Evolutionary conservation across 768 basidiomycete species (phyloP).

Genomic region (Macrolepiota dolichaula): DNA sequence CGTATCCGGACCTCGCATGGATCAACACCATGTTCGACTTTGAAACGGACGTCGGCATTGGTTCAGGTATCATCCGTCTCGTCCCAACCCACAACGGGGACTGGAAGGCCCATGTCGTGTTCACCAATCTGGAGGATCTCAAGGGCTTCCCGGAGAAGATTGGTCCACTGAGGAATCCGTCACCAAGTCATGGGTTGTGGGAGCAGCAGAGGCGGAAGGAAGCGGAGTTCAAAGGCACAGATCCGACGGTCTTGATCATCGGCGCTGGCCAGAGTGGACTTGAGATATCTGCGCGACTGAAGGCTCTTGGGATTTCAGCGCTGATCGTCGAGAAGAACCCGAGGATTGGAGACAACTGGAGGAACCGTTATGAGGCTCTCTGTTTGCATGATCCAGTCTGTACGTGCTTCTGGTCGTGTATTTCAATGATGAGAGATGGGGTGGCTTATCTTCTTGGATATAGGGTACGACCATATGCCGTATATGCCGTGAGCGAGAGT

Average conservation of each 20-base stretch:
- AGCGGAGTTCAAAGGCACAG: constrained; percentile 35
- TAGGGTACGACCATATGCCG: constrained; percentile 29
- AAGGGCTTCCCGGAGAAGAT: constrained; percentile 39
- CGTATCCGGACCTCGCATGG: constrained; percentile 43
- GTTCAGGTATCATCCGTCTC: constrained; percentile 42
- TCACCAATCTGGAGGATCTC: constrained; percentile 48
- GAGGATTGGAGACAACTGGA: constrained; percentile 59
- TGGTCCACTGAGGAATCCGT: constrained; percentile 33
- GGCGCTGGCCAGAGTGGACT: constrained; percentile 65
- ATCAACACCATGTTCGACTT: constrained; percentile 46
- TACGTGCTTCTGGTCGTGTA: constrained; percentile 30
- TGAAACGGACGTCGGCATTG: constrained; percentile 36
- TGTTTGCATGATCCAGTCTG: constrained; percentile 55
- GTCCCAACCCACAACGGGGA: constrained; percentile 27
- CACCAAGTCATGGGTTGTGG: constrained; percentile 50
- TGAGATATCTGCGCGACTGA: constrained; percentile 56
- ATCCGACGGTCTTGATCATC: constrained; percentile 53
- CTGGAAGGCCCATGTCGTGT: constrained; percentile 54
- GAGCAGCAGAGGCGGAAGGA: constrained; percentile 33
- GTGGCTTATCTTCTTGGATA: neutral
- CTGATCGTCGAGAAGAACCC: constrained; percentile 57
- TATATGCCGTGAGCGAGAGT: constrained; percentile 14
- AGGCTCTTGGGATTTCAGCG: constrained; percentile 45
- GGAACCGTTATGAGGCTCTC: constrained; percentile 54
- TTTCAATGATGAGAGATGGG: neutral